phyloP scores from a whole-genome alignment of 371 early-diverging fungal species.

The Syncephalastrum contaminatum region DNA sequence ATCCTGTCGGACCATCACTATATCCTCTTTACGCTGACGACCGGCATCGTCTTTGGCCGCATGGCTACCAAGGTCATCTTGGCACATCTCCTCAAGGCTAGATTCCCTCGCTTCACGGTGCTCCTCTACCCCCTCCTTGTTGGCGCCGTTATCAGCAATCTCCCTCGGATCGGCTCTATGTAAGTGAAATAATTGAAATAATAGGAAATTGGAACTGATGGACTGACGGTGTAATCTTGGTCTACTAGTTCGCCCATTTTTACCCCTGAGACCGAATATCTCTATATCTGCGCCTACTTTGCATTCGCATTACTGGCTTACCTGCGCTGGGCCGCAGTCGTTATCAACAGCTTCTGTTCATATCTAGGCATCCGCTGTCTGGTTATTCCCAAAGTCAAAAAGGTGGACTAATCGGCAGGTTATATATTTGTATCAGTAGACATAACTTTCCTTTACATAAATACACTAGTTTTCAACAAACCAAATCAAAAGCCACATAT shows the following conservation, averaged over 20 bases:
- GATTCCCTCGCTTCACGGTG: constrained; percentile 77
- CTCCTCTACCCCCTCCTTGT: constrained; percentile 71
- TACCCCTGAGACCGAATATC: constrained; percentile 63
- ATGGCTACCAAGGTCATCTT: constrained; percentile 89
- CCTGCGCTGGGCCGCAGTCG: constrained; percentile 80
- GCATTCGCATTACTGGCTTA: constrained; percentile 76
- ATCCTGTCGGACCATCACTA: constrained; percentile 65
- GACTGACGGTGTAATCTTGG: not conserved
- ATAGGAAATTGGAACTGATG: not conserved
- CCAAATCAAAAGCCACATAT: too few relatives aligned
- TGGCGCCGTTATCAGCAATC: constrained; percentile 69
- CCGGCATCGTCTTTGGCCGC: constrained; percentile 84
- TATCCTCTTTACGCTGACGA: constrained; percentile 70
- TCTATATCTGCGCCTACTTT: constrained; percentile 71
- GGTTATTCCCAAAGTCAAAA: constrained; percentile 58
- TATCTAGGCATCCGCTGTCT: constrained; percentile 85
- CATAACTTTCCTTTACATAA: too few relatives aligned
- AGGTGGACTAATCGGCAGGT: not conserved
- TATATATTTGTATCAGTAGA: too few relatives aligned
- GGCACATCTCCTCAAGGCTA: constrained; percentile 80
- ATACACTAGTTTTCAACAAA: too few relatives aligned
- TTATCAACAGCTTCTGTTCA: constrained; percentile 86
- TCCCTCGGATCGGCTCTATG: constrained; percentile 47
- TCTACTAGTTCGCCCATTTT: constrained; percentile 62
- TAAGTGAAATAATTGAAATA: constrained; percentile 32